Evolutionary conservation across 768 basidiomycete genomes (phyloP).

Genomic region (Polyporus arcularius): DNA sequence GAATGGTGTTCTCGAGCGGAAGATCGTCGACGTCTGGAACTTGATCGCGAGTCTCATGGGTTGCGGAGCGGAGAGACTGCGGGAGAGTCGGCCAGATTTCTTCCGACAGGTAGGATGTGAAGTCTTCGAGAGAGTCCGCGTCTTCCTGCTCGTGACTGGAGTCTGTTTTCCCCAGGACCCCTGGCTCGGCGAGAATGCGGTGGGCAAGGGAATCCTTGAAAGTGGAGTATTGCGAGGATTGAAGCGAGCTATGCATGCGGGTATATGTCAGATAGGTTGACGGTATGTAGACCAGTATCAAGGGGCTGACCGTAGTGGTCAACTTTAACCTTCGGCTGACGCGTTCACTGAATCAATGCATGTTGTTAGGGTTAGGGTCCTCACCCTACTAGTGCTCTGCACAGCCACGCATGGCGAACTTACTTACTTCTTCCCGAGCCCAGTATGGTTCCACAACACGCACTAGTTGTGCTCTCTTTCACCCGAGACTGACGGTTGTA

Average conservation of each 20-base stretch:
- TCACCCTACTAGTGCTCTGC: no score
- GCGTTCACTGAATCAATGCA: neutral
- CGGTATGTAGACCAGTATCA: no score
- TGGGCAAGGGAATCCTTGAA: slow-evolving; percentile 52
- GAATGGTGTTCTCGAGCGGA: slow-evolving; percentile 38
- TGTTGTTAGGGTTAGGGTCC: neutral
- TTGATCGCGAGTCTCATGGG: slow-evolving; percentile 38
- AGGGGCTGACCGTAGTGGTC: no score
- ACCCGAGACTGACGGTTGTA: no score
- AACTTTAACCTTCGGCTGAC: no score
- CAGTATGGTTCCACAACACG: no score
- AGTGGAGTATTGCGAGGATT: slow-evolving; percentile 20
- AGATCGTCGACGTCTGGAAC: slow-evolving; percentile 39
- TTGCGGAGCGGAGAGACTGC: slow-evolving; percentile 33
- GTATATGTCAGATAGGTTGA: no score
- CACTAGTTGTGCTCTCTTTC: no score
- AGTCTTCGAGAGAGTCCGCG: slow-evolving; percentile 49
- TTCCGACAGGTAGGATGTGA: slow-evolving; percentile 50
- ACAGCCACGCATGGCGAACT: no score
- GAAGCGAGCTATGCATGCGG: neutral
- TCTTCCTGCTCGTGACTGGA: slow-evolving; percentile 2
- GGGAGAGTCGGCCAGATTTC: slow-evolving; percentile 53
- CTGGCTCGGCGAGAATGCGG: slow-evolving; percentile 37
- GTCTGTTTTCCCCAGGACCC: slow-evolving; percentile 11
- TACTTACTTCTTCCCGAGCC: no score